A percentile compares a stretch with the other conserved stretches of the same genome.
These are phyloP conservation scores for Kuraishia piskuri DNA, from an alignment of 805 yeast genomes.

Conservation along the genomic window DNA sequence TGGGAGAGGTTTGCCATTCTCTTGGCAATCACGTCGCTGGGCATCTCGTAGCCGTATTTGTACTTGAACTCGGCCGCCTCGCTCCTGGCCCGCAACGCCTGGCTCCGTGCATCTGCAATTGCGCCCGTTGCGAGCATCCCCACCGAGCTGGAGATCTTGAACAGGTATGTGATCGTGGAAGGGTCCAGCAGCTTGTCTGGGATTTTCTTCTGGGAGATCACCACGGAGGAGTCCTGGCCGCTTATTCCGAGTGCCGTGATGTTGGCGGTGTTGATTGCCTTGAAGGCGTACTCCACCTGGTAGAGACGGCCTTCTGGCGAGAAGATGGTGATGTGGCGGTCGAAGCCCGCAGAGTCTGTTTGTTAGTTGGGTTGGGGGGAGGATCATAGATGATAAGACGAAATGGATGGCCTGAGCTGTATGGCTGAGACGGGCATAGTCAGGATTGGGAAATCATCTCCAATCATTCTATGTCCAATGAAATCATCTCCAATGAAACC, in stretches of 20 bases:
- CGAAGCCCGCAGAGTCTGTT: conserved; percentile 87
- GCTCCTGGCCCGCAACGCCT: conserved; percentile 83
- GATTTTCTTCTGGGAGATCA: conserved; percentile 91
- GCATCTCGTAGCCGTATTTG: conserved; percentile 95
- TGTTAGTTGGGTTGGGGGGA: conserved; percentile 6
- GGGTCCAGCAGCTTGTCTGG: conserved; percentile 93
- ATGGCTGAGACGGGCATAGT: too few relatives aligned
- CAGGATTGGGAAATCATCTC: too few relatives aligned
- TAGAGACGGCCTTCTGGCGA: conserved; percentile 97
- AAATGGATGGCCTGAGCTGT: too few relatives aligned
- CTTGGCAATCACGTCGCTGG: conserved; percentile 85
- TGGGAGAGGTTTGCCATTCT: conserved; percentile 95
- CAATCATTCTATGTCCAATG: too few relatives aligned
- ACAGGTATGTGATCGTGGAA: conserved; percentile 75
- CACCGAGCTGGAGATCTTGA: conserved; percentile 68
- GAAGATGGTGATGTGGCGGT: conserved; percentile 96
- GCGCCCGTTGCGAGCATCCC: conserved; percentile 95
- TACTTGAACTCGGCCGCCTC: conserved; percentile 95
- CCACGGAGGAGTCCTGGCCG: conserved; percentile 80
- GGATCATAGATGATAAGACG: neutral
- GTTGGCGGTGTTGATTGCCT: conserved; percentile 89
- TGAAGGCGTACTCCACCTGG: conserved; percentile 97
- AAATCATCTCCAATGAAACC: too few relatives aligned
- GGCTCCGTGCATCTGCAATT: conserved; percentile 90
- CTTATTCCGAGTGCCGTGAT: conserved; percentile 82